Base-by-base conservation (phyloP, 768 basidiomycete species). In the Dictyophora rubrovolvata region DNA sequence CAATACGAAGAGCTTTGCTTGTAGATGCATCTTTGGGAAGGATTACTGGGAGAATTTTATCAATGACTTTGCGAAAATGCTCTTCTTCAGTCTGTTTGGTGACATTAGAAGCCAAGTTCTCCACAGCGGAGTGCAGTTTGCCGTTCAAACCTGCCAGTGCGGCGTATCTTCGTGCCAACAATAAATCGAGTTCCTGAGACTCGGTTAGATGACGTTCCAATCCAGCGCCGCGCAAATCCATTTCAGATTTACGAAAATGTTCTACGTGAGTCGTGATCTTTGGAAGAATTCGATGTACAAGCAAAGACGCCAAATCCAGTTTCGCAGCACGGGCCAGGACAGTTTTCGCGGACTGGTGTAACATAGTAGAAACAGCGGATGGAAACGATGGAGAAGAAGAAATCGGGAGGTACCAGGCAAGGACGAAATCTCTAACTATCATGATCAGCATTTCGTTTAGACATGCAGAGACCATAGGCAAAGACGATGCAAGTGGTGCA, bases 331-430 rank as follows among this genome's bases (percentile, higher is more conserved):
- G 77, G 10, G 76, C 72, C 11, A 87, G 66, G 12, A 94, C 63
- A 20, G 80, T 75, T 58, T 80, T 74, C 46, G 91, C 65, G 2
- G 82, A 78, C 9, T 79, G 76, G 65, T 92, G 87, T 34, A 98
- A 72, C 9, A 87, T 77, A 1, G 75, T 73, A 1, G 93, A 89
- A 53, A 95, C 85, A 9, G 92, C 86, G 60, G 82, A 78, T 18
- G 95, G 93, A 69, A 99, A 97, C 3, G 91, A 82, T 4, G 89
- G 84, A 0, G 92, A 94, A 11, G 84, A 78, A 5, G 95, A 97
- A 37, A 97, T 76, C 17, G 83, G 80, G 63, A 78, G 77, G 75
- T 95, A 99, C 95, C 95, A 99, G 12, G 81, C 81, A 55, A 85
- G 73, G 18, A 99, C 84, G 69, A 96, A 98, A 73, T 93, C 91